phyloP scores from a whole-genome alignment of 768 basidiomycete genomes.

The Hortiboletus flavorubellus region DNA sequence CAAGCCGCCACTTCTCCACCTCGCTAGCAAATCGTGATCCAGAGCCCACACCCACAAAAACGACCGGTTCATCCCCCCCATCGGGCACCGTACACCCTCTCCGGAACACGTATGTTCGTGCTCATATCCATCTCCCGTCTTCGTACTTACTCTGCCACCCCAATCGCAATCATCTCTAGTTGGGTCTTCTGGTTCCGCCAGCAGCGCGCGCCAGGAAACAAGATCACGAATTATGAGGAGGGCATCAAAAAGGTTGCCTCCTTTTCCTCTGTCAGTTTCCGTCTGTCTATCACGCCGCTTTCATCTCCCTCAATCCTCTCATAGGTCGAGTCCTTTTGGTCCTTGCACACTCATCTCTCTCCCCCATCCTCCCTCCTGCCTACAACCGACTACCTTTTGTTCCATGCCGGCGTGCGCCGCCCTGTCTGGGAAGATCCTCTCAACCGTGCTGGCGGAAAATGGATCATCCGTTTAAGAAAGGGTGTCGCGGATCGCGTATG shows the following conservation, averaged over 20 bases:
- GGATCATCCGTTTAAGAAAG: slow-evolving; percentile 91
- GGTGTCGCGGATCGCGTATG: slow-evolving; percentile 87
- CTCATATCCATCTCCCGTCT: slow-evolving; percentile 15
- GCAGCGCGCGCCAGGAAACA: slow-evolving; percentile 86
- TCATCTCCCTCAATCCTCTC: slow-evolving; percentile 6
- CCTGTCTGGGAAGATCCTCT: slow-evolving; percentile 97
- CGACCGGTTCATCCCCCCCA: slow-evolving; percentile 18
- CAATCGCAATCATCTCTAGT: slow-evolving; percentile 38
- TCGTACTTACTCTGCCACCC: slow-evolving; percentile 17
- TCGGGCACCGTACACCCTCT: slow-evolving; percentile 62
- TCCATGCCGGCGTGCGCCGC: slow-evolving; percentile 78
- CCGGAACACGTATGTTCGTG: slow-evolving; percentile 80
- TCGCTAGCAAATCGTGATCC: slow-evolving; percentile 41
- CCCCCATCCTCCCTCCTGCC: slow-evolving; percentile 81
- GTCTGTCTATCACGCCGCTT: background rate
- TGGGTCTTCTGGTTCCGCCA: slow-evolving; percentile 94
- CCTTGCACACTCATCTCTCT: slow-evolving; percentile 86
- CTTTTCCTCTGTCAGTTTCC: slow-evolving; percentile 71
- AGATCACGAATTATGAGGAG: slow-evolving; percentile 89
- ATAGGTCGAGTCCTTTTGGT: slow-evolving; percentile 94
- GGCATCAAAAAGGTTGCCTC: slow-evolving; percentile 91
- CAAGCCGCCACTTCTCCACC: slow-evolving; percentile 76
- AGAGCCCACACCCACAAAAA: slow-evolving; percentile 41
- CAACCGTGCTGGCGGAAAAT: slow-evolving; percentile 86
- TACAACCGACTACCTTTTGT: slow-evolving; percentile 92